Evolutionary conservation across 2,329 filamentous ascomycete genomes (phyloP).

Genomic region (Cercospora citrullina): DNA sequence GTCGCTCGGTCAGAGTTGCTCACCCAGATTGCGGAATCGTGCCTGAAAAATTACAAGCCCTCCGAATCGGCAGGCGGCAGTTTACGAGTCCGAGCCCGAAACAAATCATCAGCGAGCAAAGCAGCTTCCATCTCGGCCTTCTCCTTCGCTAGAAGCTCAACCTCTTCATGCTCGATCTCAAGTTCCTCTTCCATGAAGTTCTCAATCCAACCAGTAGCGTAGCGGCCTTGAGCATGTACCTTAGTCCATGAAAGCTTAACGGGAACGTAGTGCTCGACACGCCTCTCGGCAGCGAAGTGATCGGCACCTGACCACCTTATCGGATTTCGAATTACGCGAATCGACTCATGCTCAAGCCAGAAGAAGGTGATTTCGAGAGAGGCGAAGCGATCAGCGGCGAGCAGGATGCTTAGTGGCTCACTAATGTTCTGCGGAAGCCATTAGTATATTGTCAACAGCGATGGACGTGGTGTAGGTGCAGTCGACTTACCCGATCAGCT

Average conservation of each 20-base stretch:
- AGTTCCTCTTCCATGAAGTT: neutral
- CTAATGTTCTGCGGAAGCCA: no score
- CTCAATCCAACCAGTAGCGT: neutral
- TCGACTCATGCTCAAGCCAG: neutral
- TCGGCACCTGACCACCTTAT: no score
- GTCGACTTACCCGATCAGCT: neutral
- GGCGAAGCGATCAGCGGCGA: neutral
- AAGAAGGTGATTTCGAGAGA: neutral
- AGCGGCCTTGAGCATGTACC: neutral
- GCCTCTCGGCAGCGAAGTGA: neutral
- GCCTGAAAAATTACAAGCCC: neutral
- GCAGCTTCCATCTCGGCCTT: neutral
- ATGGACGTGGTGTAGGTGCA: no score
- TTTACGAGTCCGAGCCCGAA: no score
- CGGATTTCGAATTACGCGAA: no score
- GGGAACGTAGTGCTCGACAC: neutral
- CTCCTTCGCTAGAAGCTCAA: neutral
- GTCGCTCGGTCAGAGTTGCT: no score
- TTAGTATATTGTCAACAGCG: neutral
- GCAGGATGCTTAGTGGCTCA: neutral
- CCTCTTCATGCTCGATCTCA: neutral
- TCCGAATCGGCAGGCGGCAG: neutral
- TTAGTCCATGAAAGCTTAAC: neutral
- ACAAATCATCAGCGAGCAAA: neutral
- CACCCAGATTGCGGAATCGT: no score